Percentiles rank a stretch among this genome's conserved stretches.
Evolutionary conservation across 495 filamentous ascomycete genomes (phyloP).

Genomic region (Ascobolus immersus): DNA sequence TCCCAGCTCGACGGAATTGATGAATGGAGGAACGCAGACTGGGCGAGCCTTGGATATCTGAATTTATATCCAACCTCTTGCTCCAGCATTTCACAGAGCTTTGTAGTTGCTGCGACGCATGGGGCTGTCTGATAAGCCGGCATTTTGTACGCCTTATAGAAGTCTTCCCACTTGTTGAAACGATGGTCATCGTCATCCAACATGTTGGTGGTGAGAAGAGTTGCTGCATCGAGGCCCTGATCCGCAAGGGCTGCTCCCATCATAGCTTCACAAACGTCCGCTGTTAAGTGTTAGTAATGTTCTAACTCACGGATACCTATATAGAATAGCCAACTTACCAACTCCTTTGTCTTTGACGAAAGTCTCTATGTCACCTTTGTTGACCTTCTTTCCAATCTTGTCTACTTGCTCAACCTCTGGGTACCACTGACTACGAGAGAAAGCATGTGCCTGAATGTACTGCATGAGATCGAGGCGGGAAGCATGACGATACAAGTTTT

Average conservation of each 20-base stretch:
- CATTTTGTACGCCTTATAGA: slow-evolving; percentile 39
- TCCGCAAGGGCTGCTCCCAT: slow-evolving; percentile 67
- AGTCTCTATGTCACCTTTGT: slow-evolving; percentile 15
- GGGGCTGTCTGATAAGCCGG: slow-evolving; percentile 43
- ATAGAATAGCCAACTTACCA: background rate
- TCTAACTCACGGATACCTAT: background rate
- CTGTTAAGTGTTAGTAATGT: slow-evolving; percentile 22
- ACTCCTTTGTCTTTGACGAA: slow-evolving; percentile 28
- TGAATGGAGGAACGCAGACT: slow-evolving; percentile 72
- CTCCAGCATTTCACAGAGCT: slow-evolving; percentile 40
- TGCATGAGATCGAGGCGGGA: slow-evolving; percentile 33
- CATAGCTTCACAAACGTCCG: slow-evolving; percentile 89
- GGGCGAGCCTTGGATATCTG: slow-evolving; percentile 45
- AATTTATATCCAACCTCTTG: slow-evolving; percentile 56
- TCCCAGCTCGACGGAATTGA: slow-evolving; percentile 50
- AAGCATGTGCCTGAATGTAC: slow-evolving; percentile 58
- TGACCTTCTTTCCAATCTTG: slow-evolving; percentile 30
- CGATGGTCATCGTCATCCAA: slow-evolving; percentile 42
- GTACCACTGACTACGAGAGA: slow-evolving; percentile 30
- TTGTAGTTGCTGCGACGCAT: slow-evolving; percentile 33
- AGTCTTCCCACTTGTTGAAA: slow-evolving; percentile 36
- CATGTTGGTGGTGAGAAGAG: slow-evolving; percentile 55
- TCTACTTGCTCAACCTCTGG: slow-evolving; percentile 27
- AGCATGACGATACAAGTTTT: slow-evolving; percentile 29
- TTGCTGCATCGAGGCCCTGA: slow-evolving; percentile 48